Percentiles rank a stretch among this genome's conserved stretches.
Evolutionary conservation across 176 grass and related monocot genomes (phyloP).

Genomic region (Eremochloa ophiuroides): DNA sequence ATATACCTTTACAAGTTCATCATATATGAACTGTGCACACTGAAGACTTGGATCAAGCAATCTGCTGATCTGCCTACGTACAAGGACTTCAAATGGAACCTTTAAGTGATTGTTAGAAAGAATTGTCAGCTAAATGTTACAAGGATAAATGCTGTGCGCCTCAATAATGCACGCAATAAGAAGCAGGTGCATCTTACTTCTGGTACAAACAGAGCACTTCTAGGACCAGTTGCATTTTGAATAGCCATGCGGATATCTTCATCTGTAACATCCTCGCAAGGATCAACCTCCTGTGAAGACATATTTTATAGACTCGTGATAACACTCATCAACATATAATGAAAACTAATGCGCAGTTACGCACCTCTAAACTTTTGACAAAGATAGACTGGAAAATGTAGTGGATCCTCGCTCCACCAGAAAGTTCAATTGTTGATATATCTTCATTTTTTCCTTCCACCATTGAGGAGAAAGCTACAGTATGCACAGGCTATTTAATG

Average conservation of each 20-base stretch:
- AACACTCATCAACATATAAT: background rate
- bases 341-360: background rate
- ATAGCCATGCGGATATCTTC: constrained; percentile 98
- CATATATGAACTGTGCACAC: constrained; percentile 94
- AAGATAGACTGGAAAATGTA: constrained; percentile 98
- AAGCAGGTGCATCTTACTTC: constrained; percentile 49
- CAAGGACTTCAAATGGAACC: constrained; percentile 97
- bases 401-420: constrained; percentile 94
- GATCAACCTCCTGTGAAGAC: constrained; percentile 80
- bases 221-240: constrained; percentile 96
- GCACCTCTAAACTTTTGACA: constrained; percentile 95
- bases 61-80: constrained; percentile 88
- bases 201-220: constrained; percentile 91
- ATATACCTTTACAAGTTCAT: constrained; percentile 83
- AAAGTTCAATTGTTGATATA: constrained; percentile 86
- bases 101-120: constrained; percentile 29
- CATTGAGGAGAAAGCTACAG: constrained; percentile 85
- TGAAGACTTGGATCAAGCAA: constrained; percentile 93
- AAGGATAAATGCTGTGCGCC: background rate
- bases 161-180: background rate
- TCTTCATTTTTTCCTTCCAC: constrained; percentile 98
- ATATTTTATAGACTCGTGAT: constrained; percentile 9
- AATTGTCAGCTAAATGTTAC: constrained; percentile 21
- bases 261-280: constrained; percentile 94
- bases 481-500: constrained; percentile 4